Evolutionary conservation across 495 filamentous ascomycete genomes (phyloP), one percentile per base, ranked within the genome.

Genomic region (Physcia stellaris): DNA sequence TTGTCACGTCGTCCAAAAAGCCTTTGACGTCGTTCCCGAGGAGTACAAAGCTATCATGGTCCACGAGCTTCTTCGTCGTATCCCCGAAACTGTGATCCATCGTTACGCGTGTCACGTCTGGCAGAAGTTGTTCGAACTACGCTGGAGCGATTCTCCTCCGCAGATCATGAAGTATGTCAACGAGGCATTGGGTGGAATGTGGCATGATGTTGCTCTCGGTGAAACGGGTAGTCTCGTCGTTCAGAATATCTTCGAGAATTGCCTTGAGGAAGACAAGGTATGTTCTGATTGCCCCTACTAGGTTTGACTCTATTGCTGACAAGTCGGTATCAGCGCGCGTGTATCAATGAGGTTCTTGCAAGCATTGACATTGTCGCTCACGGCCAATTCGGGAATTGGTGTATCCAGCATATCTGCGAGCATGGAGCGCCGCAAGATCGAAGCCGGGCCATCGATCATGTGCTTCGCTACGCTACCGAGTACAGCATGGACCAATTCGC

Each of bases 401-500:
- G 90, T 60, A 96, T 98, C 49, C 90, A 98, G 59, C 90, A 98
- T 60, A 86, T 98, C 54, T 98, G 90, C 62, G 90, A 98, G 55
- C 92, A 98, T 56, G 92, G 90, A 26, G 77, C 80, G 43, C 84
- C 87, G 20, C 77, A 77, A 40, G 90, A 98, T 55, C 86, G 86
- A 53, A 92, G 77, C 59, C 77, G 85, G 46, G 90, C 90, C 19
- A 78, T 94, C 49, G 92, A 96, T 51, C 88, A 94, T 57, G 85
- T 96, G 45, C 77, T 96, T 47, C 79, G 77, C 46, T 87, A 84
- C 63, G 80, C 86, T 18, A 79, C 84, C 19, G 86, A 95, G 57
- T 98, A 96, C 60, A 95, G 87, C 62, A 94, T 93, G 80, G 90
- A 98, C 52, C 90, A 98, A 58, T 98, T 94, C 58, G 92, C 92